A percentile compares a stretch with the other conserved stretches of the same genome.
Conservation (phyloP, 2,329 filamentous ascomycete genomes). For the Macrophomina phaseolina region DNA sequence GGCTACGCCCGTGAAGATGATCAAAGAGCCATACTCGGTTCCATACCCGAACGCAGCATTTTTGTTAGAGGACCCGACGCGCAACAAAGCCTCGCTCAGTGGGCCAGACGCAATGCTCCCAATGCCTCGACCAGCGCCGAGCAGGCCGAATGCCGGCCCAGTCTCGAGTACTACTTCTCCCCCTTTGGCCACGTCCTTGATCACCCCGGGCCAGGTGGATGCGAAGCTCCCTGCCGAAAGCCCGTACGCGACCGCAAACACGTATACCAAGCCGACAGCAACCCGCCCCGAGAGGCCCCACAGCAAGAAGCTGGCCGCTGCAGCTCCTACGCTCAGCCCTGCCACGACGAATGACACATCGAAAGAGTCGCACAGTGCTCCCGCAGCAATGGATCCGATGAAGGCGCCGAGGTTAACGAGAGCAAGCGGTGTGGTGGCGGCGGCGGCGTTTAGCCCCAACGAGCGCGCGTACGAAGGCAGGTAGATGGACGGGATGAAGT, state of each 20-base stretch:
- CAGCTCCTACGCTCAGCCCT: conserved; percentile 44
- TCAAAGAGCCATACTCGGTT: conserved; percentile 42
- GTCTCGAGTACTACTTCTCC: conserved; percentile 45
- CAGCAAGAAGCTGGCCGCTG: conserved; percentile 48
- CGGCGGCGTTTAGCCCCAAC: conserved; percentile 40
- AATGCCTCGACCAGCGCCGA: conserved; percentile 55
- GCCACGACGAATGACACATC: conserved; percentile 47
- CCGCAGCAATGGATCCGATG: conserved; percentile 47
- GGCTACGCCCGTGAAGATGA: conserved; percentile 44
- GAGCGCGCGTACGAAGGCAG: conserved; percentile 48
- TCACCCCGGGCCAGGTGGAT: conserved; percentile 47
- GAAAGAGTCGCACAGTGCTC: conserved; percentile 45
- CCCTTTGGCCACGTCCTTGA: conserved; percentile 43
- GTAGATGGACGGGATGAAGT: conserved; percentile 52
- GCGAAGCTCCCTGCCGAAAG: conserved; percentile 48
- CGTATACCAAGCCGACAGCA: conserved; percentile 46
- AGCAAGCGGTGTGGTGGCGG: conserved; percentile 46
- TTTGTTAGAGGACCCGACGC: too few species aligned
- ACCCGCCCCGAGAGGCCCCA: conserved; percentile 51
- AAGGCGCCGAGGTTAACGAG: conserved; percentile 47
- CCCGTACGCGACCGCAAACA: conserved; percentile 52
- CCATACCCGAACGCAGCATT: conserved; percentile 35
- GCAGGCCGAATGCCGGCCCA: conserved; percentile 53
- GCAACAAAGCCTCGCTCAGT: conserved; percentile 52
- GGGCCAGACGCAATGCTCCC: conserved; percentile 57